A percentile compares a stretch with the other conserved stretches of the same genome.
Conservation (phyloP, 2,329 filamentous ascomycete genomes). For the Chrysoporthe deuterocubensis region DNA sequence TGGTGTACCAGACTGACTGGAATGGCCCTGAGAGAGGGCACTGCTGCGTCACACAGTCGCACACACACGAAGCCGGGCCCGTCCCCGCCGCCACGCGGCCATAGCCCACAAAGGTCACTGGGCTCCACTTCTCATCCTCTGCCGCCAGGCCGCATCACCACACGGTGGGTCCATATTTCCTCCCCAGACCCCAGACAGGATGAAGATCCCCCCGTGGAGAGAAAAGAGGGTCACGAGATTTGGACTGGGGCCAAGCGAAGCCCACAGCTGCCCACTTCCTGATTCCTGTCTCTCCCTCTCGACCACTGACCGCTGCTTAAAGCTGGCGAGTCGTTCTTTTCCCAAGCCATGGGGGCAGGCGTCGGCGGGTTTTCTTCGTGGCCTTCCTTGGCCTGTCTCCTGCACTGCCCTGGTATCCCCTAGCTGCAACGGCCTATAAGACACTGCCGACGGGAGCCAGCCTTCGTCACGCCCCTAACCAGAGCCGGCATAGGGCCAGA, state of each 20-base stretch:
- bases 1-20: background rate
- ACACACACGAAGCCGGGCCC: background rate
- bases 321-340: background rate
- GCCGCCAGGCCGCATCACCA: background rate
- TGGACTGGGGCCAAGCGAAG: background rate
- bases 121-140: background rate
- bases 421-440: background rate
- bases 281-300: background rate
- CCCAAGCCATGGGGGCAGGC: background rate
- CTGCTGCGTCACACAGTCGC: background rate
- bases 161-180: conserved; percentile 3
- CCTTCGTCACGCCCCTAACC: background rate
- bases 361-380: background rate
- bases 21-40: too few species aligned
- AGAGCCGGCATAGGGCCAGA: background rate
- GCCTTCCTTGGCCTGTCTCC: background rate
- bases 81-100: conserved; percentile 3
- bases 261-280: background rate
- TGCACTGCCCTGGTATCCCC: background rate
- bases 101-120: background rate
- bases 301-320: background rate
- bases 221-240: background rate
- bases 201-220: conserved; percentile 1
- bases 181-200: background rate
- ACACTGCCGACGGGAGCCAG: background rate